Base-by-base conservation (phyloP, 2,329 filamentous ascomycete species). In the Coniochaeta prunicola region DNA sequence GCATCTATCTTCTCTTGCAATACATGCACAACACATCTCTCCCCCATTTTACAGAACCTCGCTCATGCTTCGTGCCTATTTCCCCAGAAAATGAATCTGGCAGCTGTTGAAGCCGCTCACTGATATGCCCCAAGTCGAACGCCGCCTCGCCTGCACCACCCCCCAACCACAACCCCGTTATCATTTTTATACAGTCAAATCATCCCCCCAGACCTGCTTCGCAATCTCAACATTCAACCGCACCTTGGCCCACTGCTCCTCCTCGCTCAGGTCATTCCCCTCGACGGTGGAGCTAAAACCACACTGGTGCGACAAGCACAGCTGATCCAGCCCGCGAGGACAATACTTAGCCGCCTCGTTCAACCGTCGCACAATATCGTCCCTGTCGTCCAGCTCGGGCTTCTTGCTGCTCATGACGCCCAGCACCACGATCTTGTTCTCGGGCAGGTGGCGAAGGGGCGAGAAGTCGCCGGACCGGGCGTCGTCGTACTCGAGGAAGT, bases 401-500 rank as follows among this genome's bases (percentile, higher is more conserved):
- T 80, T 84, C 75, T 83, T 83, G 67, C 74, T 78, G 59, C 71
- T 76, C 79, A 83, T 80, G 50, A 83, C 73, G 33, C 80, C 80
- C 33, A 84, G 70, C 10, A 84, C 80, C 15, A 84, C 80, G 34
- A 78, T 73, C 72, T 84, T 84, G 70, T 78, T 65, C 58, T 74
- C 74, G 3, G 81, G 80, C 55, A 84, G 70, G 67, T 78, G 76
- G n/a, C 80, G 70, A 59, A 84, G 73, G 1, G 81, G 81, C 36
- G 71, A 73, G 69, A 84, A 84, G 67, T 82, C 81, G 15, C 81
- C 81, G 0, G 75, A 78, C 2, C 81, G 74, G 33, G 79, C 80
- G 61, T 83, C 80, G 66, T 84, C 81, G 67, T 81, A 84, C 69
- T 84, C 81, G 64, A 84, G 76, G 71, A 83, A 84, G 70, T 83